A percentile compares a stretch with the other conserved stretches of the same genome.
Conservation (phyloP, 805 yeast genomes). For the Wickerhamomyces bovis region DNA sequence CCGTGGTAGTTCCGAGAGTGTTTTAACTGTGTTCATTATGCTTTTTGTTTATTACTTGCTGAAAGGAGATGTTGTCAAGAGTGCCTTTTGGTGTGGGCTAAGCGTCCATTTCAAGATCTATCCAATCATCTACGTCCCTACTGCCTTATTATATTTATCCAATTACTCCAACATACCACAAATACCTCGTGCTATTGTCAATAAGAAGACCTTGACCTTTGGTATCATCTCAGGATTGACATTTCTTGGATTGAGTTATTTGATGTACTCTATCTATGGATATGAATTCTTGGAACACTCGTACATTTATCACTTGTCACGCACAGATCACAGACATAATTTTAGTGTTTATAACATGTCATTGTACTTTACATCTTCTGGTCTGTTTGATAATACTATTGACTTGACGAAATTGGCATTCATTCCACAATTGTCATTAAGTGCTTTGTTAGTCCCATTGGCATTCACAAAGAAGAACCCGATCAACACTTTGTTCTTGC, state of each 20-base stretch:
- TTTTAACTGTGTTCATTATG: constrained; percentile 73
- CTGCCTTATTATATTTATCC: constrained; percentile 45
- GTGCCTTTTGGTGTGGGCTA: constrained; percentile 34
- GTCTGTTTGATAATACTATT: constrained; percentile 5
- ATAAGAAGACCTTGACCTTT: constrained; percentile 36
- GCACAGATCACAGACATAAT: constrained; percentile 93
- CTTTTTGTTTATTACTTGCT: constrained; percentile 44
- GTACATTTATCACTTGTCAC: constrained; percentile 71
- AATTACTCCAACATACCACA: constrained; percentile 15
- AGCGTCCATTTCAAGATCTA: constrained; percentile 87
- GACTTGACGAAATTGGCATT: constrained; percentile 61
- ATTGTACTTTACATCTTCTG: constrained; percentile 54
- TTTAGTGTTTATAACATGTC: constrained; percentile 81
- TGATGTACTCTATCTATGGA: constrained; percentile 71
- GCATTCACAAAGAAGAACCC: constrained; percentile 37
- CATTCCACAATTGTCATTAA: constrained; percentile 68
- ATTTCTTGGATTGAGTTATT: constrained; percentile 39
- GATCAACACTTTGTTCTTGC: constrained; percentile 57
- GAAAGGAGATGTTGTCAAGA: constrained; percentile 25
- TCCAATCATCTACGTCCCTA: constrained; percentile 83
- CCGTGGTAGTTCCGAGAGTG: constrained; percentile 89
- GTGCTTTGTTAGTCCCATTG: constrained; percentile 49
- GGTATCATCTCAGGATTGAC: constrained; percentile 35
- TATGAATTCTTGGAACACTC: constrained; percentile 69
- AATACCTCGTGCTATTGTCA: constrained; percentile 30